A percentile compares a stretch with the other conserved stretches of the same genome.
Evolutionary conservation across 257 asterid genomes (phyloP).

Genomic region (Orobanche coerulescens): DNA sequence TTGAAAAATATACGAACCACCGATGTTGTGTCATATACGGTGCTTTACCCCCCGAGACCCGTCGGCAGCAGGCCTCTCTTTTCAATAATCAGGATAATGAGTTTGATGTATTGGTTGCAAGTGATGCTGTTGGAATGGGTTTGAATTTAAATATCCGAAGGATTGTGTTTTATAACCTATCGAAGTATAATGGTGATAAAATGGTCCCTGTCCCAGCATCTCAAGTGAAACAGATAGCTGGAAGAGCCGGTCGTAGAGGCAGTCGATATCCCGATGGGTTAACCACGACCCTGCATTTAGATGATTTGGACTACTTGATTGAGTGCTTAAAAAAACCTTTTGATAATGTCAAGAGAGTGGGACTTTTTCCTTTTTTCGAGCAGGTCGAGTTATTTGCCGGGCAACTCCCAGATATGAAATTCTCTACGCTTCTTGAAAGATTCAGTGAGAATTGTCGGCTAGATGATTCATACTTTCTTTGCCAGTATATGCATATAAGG

Average conservation of each 20-base stretch:
- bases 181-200: conserved; percentile 78
- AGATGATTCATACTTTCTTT: conserved; percentile 72
- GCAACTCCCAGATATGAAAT: conserved; percentile 53
- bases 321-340: conserved; percentile 83
- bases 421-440: conserved; percentile 61
- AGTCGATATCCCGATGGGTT: conserved; percentile 88
- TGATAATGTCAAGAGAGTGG: conserved; percentile 76
- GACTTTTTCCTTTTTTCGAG: conserved; percentile 87
- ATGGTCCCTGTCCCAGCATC: conserved; percentile 80
- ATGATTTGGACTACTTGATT: conserved; percentile 69
- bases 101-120: conserved; percentile 79
- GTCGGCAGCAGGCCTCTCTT: conserved; percentile 78
- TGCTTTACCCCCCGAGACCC: conserved; percentile 93
- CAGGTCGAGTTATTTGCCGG: conserved; percentile 84
- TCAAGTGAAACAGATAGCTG: conserved; percentile 93
- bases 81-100: conserved; percentile 67
- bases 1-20: conserved; percentile 77
- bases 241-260: conserved; percentile 98
- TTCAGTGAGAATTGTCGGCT: conserved; percentile 62
- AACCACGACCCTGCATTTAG: conserved; percentile 68
- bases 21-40: conserved; percentile 93
- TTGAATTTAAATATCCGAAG: conserved; percentile 80
- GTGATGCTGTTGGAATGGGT: conserved; percentile 99
- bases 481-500: conserved; percentile 65
- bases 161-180: conserved; percentile 57